Percentiles rank a stretch among this genome's conserved stretches.
Evolutionary conservation across 2,329 filamentous ascomycete genomes (phyloP).

Genomic region (Neopestalotiopsis sp.): DNA sequence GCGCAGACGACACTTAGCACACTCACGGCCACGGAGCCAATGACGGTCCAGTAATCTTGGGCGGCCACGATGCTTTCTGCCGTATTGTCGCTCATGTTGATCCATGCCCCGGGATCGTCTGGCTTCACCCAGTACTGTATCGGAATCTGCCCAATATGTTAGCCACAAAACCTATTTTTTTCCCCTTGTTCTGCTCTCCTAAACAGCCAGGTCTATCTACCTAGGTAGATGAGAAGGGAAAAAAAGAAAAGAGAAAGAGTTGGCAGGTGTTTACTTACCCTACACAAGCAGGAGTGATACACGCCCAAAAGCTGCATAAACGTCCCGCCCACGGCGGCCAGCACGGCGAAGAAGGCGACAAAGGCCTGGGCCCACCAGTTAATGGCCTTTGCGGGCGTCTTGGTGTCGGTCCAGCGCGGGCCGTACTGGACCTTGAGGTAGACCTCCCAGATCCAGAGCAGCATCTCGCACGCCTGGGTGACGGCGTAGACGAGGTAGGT

Average conservation of each 20-base stretch:
- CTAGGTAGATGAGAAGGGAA: too few species aligned
- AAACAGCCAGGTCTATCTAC: not conserved
- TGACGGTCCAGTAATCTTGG: slow-evolving; percentile 33
- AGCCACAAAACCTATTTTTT: not conserved
- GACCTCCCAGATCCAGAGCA: slow-evolving; percentile 35
- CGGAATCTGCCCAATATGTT: slow-evolving; percentile 18
- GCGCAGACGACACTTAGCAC: slow-evolving; percentile 33
- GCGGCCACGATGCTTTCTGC: slow-evolving; percentile 32
- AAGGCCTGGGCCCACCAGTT: slow-evolving; percentile 38
- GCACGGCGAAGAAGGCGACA: slow-evolving; percentile 36
- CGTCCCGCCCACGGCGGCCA: slow-evolving; percentile 35
- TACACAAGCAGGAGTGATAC: slow-evolving; percentile 35
- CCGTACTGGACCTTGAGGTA: slow-evolving; percentile 33
- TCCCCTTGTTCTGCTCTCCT: not conserved
- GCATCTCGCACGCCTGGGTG: slow-evolving; percentile 38
- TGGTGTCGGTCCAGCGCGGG: slow-evolving; percentile 31
- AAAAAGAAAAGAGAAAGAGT: not conserved
- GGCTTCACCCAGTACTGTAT: slow-evolving; percentile 22
- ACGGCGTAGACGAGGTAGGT: slow-evolving; percentile 40
- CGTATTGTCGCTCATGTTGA: slow-evolving; percentile 34
- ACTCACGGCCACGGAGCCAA: slow-evolving; percentile 30
- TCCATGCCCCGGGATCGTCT: slow-evolving; percentile 27
- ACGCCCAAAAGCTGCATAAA: slow-evolving; percentile 35
- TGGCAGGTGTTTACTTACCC: slow-evolving; percentile 24
- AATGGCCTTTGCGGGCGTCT: slow-evolving; percentile 32